Base-by-base conservation (phyloP, 805 yeast genomes). In the Cyberlindnera amylophila region DNA sequence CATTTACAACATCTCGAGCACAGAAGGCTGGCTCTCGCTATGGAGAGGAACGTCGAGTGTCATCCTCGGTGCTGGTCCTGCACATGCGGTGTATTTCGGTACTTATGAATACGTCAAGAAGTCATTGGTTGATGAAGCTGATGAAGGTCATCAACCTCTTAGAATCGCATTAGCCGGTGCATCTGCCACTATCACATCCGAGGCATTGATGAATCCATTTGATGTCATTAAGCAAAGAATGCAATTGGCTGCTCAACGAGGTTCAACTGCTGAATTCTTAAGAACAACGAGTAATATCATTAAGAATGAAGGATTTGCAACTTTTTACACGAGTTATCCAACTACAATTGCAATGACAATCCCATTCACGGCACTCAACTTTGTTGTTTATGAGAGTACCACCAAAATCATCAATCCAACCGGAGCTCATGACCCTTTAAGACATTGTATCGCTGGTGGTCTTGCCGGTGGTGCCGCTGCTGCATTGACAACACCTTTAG, bases 11-110 rank as follows among this genome's bases (percentile, higher is more conserved):
- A 89, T 93, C 39, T 74, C 88, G 4, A 75, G 91, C 10, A 71
- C 80, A 16, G 98, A 91, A 64, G 99, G 99, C 3, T 84, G 90
- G 31, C 60, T 76, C 32, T 83, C 95, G 2, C 74, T 91, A 19
- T 91, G 98, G 98, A 72, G 95, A 57, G 99, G 99, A 42, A 89
- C 91, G 8, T 80, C 89, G 10, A 84, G 96, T 2, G 96, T 91
- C 28, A 81, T 89, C 2, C 58, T 90, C 43, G 99, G 99, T 34
- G 97, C 99, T 18, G 99, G 99, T 4, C 99, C 99, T 4, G 97
- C 98, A 4, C 99, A 91, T 68, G 98, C 98, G 3, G 84, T 93
- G n/a, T 91, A 93, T 63, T 91, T 90, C 63, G 81, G 90, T 4
- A 93, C 93, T 3, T 93, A 89, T 63, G 99, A 91, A 65, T 72